phyloP scores from a whole-genome alignment of 768 basidiomycete genomes.

The Hypholoma fasciculare region DNA sequence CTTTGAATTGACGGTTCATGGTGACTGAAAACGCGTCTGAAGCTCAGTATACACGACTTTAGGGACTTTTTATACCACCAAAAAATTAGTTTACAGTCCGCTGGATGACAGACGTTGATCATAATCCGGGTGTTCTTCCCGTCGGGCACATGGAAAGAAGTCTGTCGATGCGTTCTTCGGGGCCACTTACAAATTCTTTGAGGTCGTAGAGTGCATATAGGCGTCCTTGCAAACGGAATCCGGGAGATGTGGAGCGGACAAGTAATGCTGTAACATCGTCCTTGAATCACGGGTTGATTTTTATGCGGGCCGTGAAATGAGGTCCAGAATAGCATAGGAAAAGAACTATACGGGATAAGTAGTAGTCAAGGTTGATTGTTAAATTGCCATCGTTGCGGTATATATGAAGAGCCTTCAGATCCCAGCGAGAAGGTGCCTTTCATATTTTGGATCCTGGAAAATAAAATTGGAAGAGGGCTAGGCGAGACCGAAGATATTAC shows the following conservation, averaged over 20 bases:
- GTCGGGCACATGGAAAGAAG: background rate
- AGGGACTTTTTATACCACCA: background rate
- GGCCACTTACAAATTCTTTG: background rate
- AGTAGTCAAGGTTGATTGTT: no score
- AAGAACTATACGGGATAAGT: no score
- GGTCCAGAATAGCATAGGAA: no score
- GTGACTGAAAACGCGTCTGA: background rate
- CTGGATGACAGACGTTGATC: background rate
- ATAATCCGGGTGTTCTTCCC: background rate
- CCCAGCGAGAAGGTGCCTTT: no score
- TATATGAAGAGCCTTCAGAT: no score
- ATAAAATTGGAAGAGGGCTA: background rate
- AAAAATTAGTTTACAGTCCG: background rate
- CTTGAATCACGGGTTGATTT: conserved; percentile 5
- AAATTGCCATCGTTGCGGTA: no score
- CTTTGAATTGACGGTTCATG: conserved; percentile 14
- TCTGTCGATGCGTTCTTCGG: background rate
- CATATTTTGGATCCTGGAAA: background rate
- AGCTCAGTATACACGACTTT: background rate
- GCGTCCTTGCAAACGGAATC: background rate
- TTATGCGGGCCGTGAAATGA: conserved; percentile 3
- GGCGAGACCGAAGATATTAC: background rate
- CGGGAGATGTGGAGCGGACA: background rate
- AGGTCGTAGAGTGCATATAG: conserved; percentile 1
- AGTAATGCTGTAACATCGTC: no score